Evolutionary conservation across 495 filamentous ascomycete species (phyloP).

Genomic region (Xylaria nigripes): DNA sequence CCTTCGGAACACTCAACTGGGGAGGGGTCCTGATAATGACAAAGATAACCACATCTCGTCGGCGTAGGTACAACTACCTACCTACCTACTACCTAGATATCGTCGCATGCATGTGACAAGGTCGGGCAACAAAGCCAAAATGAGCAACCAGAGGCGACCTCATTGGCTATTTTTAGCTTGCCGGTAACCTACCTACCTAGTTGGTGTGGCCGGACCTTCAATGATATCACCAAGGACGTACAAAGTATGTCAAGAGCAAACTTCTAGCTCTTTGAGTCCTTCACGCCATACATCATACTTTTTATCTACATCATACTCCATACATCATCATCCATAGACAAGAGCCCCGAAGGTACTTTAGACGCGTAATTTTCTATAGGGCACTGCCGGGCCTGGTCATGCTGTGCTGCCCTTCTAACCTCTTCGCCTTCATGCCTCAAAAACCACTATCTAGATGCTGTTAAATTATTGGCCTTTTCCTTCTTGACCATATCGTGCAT

Average conservation of each 20-base stretch:
- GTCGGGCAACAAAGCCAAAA: background rate
- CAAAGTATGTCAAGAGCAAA: background rate
- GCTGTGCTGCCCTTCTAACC: background rate
- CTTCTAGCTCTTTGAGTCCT: background rate
- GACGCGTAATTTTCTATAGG: too few species aligned
- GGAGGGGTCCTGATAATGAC: background rate
- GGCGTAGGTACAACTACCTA: too few species aligned
- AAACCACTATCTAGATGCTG: background rate
- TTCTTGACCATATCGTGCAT: background rate
- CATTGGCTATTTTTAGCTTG: background rate
- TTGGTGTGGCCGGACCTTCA: background rate
- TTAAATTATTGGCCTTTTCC: background rate
- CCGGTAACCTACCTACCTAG: too few species aligned
- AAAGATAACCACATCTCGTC: too few species aligned
- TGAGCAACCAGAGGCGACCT: background rate
- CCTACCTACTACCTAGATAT: too few species aligned
- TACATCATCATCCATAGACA: too few species aligned
- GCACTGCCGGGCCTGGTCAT: too few species aligned
- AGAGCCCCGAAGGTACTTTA: too few species aligned
- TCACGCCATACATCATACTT: background rate
- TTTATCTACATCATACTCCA: too few species aligned
- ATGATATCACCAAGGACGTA: background rate
- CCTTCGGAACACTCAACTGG: background rate
- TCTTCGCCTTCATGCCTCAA: background rate
- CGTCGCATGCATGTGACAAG: background rate